Base-by-base conservation (phyloP, 768 basidiomycete species). In the Boletus rubropictus region DNA sequence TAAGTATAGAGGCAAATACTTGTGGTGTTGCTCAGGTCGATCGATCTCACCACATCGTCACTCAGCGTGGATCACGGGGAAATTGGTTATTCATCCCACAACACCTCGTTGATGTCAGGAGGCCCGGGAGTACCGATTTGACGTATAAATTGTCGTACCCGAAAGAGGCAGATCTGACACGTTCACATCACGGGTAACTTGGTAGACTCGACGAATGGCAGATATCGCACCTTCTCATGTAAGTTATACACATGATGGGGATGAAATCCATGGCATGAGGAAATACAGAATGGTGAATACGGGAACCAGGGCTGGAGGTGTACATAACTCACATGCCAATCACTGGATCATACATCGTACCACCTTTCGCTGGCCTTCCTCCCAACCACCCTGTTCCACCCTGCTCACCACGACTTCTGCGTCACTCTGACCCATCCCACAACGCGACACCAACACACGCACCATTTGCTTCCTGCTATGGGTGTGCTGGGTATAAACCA, bases 381-480 rank as follows among this genome's bases (percentile, higher is more conserved):
- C 32, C 32, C 18, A 11, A 17, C 20, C 48, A n/a, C 48, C 35
- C 37, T 46, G 49, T 43, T 59, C 56, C 35, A 62, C 48, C 33
- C 35, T 59, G 42, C 45, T 35, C 25, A 47, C 56, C 50, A 52
- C 46, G 20, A 22, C 28, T 15, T 53, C 56, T 36, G 60, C 61
- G 39, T 64, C 59, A 27, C 33, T 39, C 36, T 25, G 50, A 27
- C 34, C 51, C 62, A 64, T 54, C 24, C 62, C 61, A 51, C 61
- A 58, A 40, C 61, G 56, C 38, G 43, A 53, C 36, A 48, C 40
- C 47, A 64, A 41, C 54, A 62, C 54, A 47, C 48, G 56, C 17
- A 54, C 45, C 59, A 62, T 64, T 32, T 62, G 52, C 42, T 59
- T 64, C 44, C 10, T 48, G 48, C 46, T 50, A 17, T 61, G 50